Evolutionary conservation across 2,329 filamentous ascomycete genomes (phyloP), one percentile per base, ranked within the genome.

Genomic region (Penicillium decumbens): DNA sequence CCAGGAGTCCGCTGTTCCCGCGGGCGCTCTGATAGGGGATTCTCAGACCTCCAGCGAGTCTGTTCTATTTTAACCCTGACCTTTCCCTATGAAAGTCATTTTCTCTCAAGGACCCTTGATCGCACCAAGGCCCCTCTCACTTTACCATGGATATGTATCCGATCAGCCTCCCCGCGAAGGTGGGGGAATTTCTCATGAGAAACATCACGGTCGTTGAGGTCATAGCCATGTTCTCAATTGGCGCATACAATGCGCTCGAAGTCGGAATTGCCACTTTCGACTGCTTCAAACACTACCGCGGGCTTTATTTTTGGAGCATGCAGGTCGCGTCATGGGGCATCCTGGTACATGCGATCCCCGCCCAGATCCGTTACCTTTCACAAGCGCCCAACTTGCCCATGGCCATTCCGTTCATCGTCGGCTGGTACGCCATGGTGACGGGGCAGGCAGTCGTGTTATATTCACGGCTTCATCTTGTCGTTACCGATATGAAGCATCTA

Each of bases 251-350:
- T 51, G 68, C 69, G 20, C 51, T 74, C 29, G 73, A 75, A 54
- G 66, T 75, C 24, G 64, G 66, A 32, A 57, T 75, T 29, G 63
- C 71, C 41, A 61, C 73, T 28, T 72, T 73, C 47, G 63, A 68
- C 38, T 71, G 69, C 5, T 77, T 77, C 58, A 69, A 64, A 33
- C 58, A 60, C 30, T 70, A 70, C 45, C 60, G 54, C 8, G 70
- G 73, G 0, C 63, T 76, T 1, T 76, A 77, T 55, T 77, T 76
- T 56, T 76, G 68, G 65, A 72, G 68, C 47, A 59, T 74, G 45
- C 55, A 75, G 20, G 51, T 71, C 5, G 65, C 73, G 1, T 66
- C 71, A 5, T 63, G 64, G 41, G 49, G 63, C 1, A 73, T 73
- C 12, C 62, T 75, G 18, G 52, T 72, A 1, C 64, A 67, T 8